Conservation (phyloP, 805 yeast species). For the Candida yuanshanica region DNA sequence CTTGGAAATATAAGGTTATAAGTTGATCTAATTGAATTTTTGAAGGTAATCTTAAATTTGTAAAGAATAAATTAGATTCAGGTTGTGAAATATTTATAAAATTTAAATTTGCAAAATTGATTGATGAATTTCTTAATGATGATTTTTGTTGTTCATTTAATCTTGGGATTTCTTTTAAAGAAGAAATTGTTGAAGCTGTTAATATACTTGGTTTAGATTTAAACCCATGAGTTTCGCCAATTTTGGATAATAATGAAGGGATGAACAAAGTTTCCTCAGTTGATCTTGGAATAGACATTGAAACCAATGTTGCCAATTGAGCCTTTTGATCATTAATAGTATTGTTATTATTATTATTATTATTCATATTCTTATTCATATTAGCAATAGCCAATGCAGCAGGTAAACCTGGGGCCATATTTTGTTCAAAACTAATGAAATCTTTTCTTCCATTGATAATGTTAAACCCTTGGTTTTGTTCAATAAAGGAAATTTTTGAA, state of each 20-base stretch:
- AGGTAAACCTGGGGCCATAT: slow-evolving; percentile 72
- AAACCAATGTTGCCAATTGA: slow-evolving; percentile 52
- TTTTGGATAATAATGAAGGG: slow-evolving; percentile 63
- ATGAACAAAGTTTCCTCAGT: slow-evolving; percentile 75
- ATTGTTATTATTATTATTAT: slow-evolving; percentile 35
- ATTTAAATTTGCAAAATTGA: slow-evolving; percentile 30
- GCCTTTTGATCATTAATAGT: slow-evolving; percentile 27
- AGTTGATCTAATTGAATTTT: slow-evolving; percentile 62
- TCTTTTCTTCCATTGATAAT: slow-evolving; percentile 4
- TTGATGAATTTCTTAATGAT: slow-evolving; percentile 17
- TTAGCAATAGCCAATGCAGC: slow-evolving; percentile 60
- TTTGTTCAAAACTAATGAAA: slow-evolving; percentile 51
- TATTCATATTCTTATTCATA: slow-evolving; percentile 29
- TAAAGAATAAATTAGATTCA: slow-evolving; percentile 43
- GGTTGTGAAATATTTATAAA: slow-evolving; percentile 31
- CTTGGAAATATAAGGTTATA: slow-evolving; percentile 61
- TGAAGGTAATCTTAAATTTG: slow-evolving; percentile 39
- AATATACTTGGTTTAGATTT: slow-evolving; percentile 63
- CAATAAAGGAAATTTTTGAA: neutral
- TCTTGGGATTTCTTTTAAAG: slow-evolving; percentile 48
- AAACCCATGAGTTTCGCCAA: slow-evolving; percentile 68
- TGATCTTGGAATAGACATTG: slow-evolving; percentile 68
- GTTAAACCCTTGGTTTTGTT: neutral
- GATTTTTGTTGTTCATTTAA: slow-evolving; percentile 9
- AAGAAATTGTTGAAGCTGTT: slow-evolving; percentile 66